Percentiles rank a stretch among this genome's conserved stretches.
Evolutionary conservation across 805 yeast genomes (phyloP).

Genomic region (Kluyveromyces aestuarii): DNA sequence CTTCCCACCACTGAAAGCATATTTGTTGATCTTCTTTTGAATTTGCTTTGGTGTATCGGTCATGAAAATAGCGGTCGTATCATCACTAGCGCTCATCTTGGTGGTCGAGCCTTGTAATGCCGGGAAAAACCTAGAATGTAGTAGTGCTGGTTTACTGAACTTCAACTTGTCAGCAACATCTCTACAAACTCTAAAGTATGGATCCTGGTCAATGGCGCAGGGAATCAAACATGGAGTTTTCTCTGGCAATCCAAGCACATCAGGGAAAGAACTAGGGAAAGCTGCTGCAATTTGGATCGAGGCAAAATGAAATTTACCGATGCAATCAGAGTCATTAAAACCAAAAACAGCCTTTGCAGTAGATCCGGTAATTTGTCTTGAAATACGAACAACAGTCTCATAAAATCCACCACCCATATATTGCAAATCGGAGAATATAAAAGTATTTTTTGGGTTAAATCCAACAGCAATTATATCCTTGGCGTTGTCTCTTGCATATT

Average conservation of each 20-base stretch:
- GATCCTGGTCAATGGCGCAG: slow-evolving; percentile 98
- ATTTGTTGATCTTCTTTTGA: slow-evolving; percentile 88
- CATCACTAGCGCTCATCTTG: slow-evolving; percentile 94
- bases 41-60: slow-evolving; percentile 89
- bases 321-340: slow-evolving; percentile 87
- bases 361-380: slow-evolving; percentile 93
- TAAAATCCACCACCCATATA: slow-evolving; percentile 93
- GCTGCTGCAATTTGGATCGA: slow-evolving; percentile 94
- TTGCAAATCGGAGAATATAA: slow-evolving; percentile 84
- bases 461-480: slow-evolving; percentile 92
- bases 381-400: slow-evolving; percentile 85
- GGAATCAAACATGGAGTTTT: slow-evolving; percentile 97
- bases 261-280: slow-evolving; percentile 94
- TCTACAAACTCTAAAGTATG: slow-evolving; percentile 93
- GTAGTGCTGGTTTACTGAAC: slow-evolving; percentile 81
- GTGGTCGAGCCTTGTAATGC: slow-evolving; percentile 95
- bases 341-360: slow-evolving; percentile 97
- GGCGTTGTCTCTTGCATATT: slow-evolving; percentile 72
- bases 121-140: slow-evolving; percentile 95
- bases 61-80: slow-evolving; percentile 86
- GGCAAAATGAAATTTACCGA: slow-evolving; percentile 92
- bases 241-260: slow-evolving; percentile 71
- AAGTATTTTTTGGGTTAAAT: slow-evolving; percentile 89
- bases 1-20: slow-evolving; percentile 94
- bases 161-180: slow-evolving; percentile 93